phyloP scores from a whole-genome alignment of 2,329 filamentous ascomycete species.

The Acrocalymma vagum region DNA sequence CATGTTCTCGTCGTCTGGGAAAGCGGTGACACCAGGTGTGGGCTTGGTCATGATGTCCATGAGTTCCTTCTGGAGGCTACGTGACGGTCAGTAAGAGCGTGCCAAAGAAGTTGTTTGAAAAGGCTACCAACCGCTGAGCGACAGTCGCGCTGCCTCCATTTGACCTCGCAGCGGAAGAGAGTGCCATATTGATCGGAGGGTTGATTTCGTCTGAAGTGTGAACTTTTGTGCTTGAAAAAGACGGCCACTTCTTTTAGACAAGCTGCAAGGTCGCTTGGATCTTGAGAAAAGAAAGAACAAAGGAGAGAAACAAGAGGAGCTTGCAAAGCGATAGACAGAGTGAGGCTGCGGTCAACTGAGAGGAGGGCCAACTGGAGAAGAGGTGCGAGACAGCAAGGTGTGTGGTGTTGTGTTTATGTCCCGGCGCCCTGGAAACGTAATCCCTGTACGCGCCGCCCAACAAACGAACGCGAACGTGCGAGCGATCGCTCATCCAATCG shows the following conservation, averaged over 20 bases:
- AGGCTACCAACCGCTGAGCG: slow-evolving; percentile 53
- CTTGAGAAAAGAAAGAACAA: slow-evolving; percentile 1
- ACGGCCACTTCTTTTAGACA: too few species aligned
- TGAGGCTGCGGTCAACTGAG: background rate
- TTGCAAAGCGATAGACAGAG: too few species aligned
- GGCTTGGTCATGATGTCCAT: slow-evolving; percentile 98
- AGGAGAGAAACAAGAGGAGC: too few species aligned
- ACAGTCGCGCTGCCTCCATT: slow-evolving; percentile 53
- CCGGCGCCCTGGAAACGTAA: slow-evolving; percentile 26
- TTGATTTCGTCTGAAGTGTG: slow-evolving; percentile 7
- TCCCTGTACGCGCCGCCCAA: slow-evolving; percentile 17
- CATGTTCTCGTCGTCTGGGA: slow-evolving; percentile 91
- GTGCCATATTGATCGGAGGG: too few species aligned
- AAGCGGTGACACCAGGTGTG: slow-evolving; percentile 92
- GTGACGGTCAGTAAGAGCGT: slow-evolving; percentile 15
- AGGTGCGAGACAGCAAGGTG: slow-evolving; percentile 3
- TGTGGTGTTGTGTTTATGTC: slow-evolving; percentile 27
- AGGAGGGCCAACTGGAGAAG: slow-evolving; percentile 1
- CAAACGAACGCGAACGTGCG: background rate
- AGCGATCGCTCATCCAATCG: slow-evolving; percentile 23
- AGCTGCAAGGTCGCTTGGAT: too few species aligned
- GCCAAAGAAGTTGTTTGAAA: background rate
- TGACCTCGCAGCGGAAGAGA: slow-evolving; percentile 26
- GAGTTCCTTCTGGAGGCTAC: slow-evolving; percentile 91
- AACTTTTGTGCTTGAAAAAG: too few species aligned